phyloP scores from a whole-genome alignment of 805 yeast genomes.

The Candida alai region DNA sequence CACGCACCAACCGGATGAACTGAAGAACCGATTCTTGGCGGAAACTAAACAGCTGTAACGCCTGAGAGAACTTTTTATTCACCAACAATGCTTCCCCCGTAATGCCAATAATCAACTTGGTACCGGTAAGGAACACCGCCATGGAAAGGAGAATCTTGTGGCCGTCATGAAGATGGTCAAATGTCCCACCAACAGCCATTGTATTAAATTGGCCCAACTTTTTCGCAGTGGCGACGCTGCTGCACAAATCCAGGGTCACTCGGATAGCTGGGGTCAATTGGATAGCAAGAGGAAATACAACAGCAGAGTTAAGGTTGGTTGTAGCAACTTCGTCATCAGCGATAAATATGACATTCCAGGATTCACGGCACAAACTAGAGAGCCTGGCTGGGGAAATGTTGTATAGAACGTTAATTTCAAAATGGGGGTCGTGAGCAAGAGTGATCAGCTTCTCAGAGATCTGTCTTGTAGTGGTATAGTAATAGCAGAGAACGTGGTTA shows the following conservation, averaged over 20 bases:
- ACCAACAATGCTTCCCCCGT: conserved; percentile 71
- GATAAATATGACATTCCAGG: conserved; percentile 5
- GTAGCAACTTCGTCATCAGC: background rate
- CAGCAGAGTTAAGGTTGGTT: background rate
- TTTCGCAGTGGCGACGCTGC: background rate
- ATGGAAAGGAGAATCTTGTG: conserved; percentile 81
- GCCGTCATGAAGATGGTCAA: conserved; percentile 95
- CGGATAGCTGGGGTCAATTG: background rate
- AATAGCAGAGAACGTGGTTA: conserved; percentile 22
- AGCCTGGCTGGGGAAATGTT: conserved; percentile 11
- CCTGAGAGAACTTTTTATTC: conserved; percentile 71
- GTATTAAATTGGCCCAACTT: conserved; percentile 16
- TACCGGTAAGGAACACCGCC: conserved; percentile 57
- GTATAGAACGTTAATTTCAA: conserved; percentile 28
- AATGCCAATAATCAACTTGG: conserved; percentile 69
- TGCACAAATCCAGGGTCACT: background rate
- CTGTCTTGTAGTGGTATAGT: conserved; percentile 27
- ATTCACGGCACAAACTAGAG: background rate
- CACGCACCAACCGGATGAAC: conserved; percentile 41
- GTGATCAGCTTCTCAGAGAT: conserved; percentile 13
- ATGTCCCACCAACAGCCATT: conserved; percentile 89
- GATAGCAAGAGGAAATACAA: background rate
- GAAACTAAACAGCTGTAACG: conserved; percentile 52
- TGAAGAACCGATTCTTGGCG: conserved; percentile 45
- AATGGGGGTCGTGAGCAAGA: conserved; percentile 20